These are phyloP conservation scores for Aspergillus glaucus DNA, from an alignment of 2,329 filamentous ascomycete species.

Conservation along the genomic window DNA sequence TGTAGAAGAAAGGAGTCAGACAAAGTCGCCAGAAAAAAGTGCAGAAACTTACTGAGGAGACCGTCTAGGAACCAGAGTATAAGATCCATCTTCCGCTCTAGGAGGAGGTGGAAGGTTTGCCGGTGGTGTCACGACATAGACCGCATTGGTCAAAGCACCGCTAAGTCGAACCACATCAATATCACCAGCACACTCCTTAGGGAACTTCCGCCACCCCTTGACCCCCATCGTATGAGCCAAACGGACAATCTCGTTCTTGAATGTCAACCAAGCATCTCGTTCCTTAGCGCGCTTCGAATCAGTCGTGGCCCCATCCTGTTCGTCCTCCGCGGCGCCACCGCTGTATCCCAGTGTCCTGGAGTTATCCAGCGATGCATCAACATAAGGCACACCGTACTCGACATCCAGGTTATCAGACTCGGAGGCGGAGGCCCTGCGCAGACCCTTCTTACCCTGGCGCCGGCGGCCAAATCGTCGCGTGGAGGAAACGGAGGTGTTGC, in stretches of 20 bases:
- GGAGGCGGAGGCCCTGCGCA: conserved; percentile 54
- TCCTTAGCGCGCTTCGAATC: conserved; percentile 57
- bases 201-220: conserved; percentile 84
- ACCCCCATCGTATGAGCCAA: conserved; percentile 81
- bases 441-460: conserved; percentile 31
- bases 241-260: conserved; percentile 88
- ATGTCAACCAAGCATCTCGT: conserved; percentile 69
- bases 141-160: conserved; percentile 90
- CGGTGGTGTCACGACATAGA: conserved; percentile 88
- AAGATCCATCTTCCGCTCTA: conserved; percentile 34
- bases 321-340: conserved; percentile 43
- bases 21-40: background rate
- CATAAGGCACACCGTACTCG: conserved; percentile 76
- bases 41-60: conserved; percentile 46
- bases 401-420: conserved; percentile 80
- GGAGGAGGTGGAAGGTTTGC: conserved; percentile 48
- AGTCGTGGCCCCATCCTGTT: conserved; percentile 37
- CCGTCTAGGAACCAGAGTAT: conserved; percentile 36
- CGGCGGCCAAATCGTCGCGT: conserved; percentile 13
- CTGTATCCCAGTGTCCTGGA: conserved; percentile 77
- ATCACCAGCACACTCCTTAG: conserved; percentile 42
- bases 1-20: conserved; percentile 15
- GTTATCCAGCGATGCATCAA: conserved; percentile 81
- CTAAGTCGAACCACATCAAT: conserved; percentile 52
- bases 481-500: conserved; percentile 10